Evolutionary conservation across 257 asterid genomes (phyloP).

Genomic region (Verbena officinalis): DNA sequence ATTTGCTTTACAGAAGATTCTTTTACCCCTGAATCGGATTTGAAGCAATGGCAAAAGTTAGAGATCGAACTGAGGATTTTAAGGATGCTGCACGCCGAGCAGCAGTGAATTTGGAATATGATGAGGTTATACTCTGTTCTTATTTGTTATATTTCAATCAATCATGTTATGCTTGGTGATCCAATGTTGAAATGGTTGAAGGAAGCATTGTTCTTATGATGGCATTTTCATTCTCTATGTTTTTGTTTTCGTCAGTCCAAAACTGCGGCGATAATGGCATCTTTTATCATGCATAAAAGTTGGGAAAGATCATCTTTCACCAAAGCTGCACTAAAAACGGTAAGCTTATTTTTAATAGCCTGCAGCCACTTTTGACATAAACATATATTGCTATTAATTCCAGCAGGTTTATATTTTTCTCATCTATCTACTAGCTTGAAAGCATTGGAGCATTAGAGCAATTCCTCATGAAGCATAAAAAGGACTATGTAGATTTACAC

Average conservation of each 20-base stretch:
- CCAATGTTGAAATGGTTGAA: conserved; percentile 6
- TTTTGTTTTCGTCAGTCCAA: conserved; percentile 58
- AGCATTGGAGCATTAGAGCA: conserved; percentile 74
- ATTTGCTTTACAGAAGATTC: conserved; percentile 1
- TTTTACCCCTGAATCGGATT: conserved; percentile 15
- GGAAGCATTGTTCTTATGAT: background rate
- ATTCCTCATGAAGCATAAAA: conserved; percentile 88
- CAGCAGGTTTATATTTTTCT: conserved; percentile 23
- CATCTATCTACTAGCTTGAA: conserved; percentile 57
- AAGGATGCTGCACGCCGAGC: conserved; percentile 80
- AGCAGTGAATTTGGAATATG: conserved; percentile 71
- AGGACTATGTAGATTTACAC: conserved; percentile 85
- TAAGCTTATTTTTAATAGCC: conserved; percentile 27
- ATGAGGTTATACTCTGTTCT: conserved; percentile 53
- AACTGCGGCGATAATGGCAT: conserved; percentile 79
- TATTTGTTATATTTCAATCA: background rate
- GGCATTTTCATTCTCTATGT: conserved; percentile 19
- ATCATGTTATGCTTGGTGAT: conserved; percentile 3
- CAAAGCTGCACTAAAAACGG: conserved; percentile 87
- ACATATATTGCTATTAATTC: background rate
- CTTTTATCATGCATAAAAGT: conserved; percentile 78
- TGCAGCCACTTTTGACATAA: conserved; percentile 4
- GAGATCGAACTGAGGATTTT: conserved; percentile 93
- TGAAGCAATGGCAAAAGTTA: conserved; percentile 62
- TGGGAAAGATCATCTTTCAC: conserved; percentile 67